Evolutionary conservation across 768 basidiomycete genomes (phyloP).

Genomic region (Mycena capillaripes): DNA sequence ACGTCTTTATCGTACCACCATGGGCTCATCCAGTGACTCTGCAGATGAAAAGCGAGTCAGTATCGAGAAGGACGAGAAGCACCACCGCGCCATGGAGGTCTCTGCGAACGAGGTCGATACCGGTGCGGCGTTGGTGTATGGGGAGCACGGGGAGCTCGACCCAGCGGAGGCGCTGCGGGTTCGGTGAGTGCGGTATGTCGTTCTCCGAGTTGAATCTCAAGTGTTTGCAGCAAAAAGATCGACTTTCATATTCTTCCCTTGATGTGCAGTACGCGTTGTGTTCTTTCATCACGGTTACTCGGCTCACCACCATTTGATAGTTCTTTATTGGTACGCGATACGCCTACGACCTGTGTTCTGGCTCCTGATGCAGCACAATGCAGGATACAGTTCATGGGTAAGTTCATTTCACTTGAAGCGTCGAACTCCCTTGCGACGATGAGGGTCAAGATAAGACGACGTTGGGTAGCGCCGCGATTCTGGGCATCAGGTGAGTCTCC

Average conservation of each 20-base stretch:
- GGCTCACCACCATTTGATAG: constrained; percentile 44
- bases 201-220: background rate
- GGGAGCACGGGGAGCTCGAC: constrained; percentile 59
- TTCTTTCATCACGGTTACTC: background rate
- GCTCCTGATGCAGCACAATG: background rate
- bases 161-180: constrained; percentile 66
- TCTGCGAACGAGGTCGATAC: constrained; percentile 70
- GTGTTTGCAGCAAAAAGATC: constrained; percentile 69
- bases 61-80: background rate
- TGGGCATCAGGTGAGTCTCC: constrained; percentile 70
- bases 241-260: constrained; percentile 83
- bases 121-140: constrained; percentile 69
- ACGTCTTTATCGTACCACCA: constrained; percentile 10
- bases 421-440: background rate
- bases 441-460: constrained; percentile 68
- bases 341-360: too few relatives aligned
- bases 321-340: constrained; percentile 67
- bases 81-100: constrained; percentile 47
- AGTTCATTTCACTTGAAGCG: background rate
- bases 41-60: constrained; percentile 5
- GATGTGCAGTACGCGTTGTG: constrained; percentile 76
- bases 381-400: constrained; percentile 82
- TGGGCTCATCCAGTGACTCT: background rate
- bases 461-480: constrained; percentile 74
- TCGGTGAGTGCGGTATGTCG: constrained; percentile 48